Base-by-base conservation (phyloP, 306 rosid genomes). In the Phaseolus lunatus region DNA sequence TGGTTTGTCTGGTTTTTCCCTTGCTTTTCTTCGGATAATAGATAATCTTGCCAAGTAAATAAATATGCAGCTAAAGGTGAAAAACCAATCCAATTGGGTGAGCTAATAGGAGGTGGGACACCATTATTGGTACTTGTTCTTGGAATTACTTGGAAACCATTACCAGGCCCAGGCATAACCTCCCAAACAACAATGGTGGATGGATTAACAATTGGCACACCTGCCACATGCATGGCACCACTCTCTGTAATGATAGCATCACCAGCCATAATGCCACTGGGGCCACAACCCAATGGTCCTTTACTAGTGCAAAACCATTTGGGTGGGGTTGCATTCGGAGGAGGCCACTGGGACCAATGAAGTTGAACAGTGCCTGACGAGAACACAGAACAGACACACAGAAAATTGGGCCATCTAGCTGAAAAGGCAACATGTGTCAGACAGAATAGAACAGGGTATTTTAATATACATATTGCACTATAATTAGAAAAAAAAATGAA, bases 371-470 rank as follows among this genome's bases (percentile, higher is more conserved):
- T 90, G 79, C 98, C 98, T 1, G 98, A 95, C 29, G 96, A 90
- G 89, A 90, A 89, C 72, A 95, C 96, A 16, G 98, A 90, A 86
- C 98, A 95, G 67, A 87, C 87, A 12, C 98, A 95, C 0, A 87
- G 95, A 83, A 95, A 95, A 81, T 88, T 92, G 83, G 97, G 98
- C 98, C 98, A 95, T 88, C 93, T 86, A 82, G 92, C 98, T 95
- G 96, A 84, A 92, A 70, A 84, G 84, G 76, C 70, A 83, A 65
- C 66, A 64, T 71, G 70, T 59, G 79, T 89, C 79, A 88, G 80
- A 71, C 81, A 70, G 45, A 47, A 52, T 68, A 62, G 54, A 47
- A 78, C 44, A 53, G 20, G 19, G 27, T 33, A 43, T 67, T 65
- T 72, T 52, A 44, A 67, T 37, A 49, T 43, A 49, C 45, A 72